A percentile compares a stretch with the other conserved stretches of the same genome.
These are phyloP conservation scores for Trametes polyzona DNA, from an alignment of 1,284 basidiomycete genomes.

Conservation along the genomic window DNA sequence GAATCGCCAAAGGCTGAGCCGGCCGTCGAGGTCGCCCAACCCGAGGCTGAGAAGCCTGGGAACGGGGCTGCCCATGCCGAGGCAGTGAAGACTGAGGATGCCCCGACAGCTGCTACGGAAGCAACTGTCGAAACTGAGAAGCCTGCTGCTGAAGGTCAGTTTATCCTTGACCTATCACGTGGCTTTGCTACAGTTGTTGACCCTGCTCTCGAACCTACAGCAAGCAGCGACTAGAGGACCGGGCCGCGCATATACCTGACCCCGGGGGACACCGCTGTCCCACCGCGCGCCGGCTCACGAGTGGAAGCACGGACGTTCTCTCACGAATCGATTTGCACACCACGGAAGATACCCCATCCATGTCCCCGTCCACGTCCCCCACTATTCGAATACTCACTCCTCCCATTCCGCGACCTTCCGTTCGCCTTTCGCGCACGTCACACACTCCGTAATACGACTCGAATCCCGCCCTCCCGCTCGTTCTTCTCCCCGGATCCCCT, in stretches of 20 bases:
- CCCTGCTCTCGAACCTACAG: background rate
- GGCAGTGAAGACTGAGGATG: constrained; percentile 1
- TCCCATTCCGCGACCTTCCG: too few relatives aligned
- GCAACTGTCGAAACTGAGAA: constrained; percentile 8
- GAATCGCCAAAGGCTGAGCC: background rate
- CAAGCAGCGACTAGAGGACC: constrained; percentile 11
- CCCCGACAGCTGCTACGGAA: background rate
- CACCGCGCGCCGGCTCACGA: too few relatives aligned
- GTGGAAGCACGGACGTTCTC: constrained; percentile 19
- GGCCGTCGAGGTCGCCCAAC: background rate
- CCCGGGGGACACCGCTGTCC: too few relatives aligned
- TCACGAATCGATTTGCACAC: constrained; percentile 9
- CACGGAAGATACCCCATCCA: constrained; percentile 28
- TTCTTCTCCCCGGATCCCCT: too few relatives aligned
- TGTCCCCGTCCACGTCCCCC: background rate
- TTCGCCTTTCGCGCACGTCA: too few relatives aligned
- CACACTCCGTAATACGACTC: too few relatives aligned
- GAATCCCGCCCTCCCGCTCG: background rate
- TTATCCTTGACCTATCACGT: background rate
- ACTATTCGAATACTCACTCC: background rate
- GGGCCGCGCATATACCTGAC: constrained; percentile 20
- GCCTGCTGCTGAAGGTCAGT: constrained; percentile 15
- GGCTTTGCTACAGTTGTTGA: too few relatives aligned
- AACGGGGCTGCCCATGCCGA: background rate
- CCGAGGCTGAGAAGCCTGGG: constrained; percentile 15